Evolutionary conservation across 1,284 basidiomycete genomes (phyloP).

Genomic region (Rhodotorula sp.): DNA sequence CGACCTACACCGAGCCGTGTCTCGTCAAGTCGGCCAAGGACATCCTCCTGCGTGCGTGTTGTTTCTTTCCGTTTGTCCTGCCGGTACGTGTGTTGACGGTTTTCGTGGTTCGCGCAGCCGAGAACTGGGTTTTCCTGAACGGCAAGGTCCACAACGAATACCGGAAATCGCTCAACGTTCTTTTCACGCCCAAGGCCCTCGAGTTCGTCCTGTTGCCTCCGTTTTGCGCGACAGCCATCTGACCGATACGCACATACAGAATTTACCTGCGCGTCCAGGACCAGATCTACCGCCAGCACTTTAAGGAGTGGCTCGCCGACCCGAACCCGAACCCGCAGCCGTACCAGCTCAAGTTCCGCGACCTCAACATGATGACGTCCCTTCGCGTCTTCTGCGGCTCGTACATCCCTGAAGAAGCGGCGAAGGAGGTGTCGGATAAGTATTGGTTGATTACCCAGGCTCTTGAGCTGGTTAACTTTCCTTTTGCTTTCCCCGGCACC

Average conservation of each 20-base stretch:
- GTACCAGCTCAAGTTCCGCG: slow-evolving; percentile 85
- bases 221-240: background rate
- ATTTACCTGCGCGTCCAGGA: slow-evolving; percentile 89
- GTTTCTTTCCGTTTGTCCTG: background rate
- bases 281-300: slow-evolving; percentile 65
- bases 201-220: slow-evolving; percentile 62
- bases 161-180: slow-evolving; percentile 81
- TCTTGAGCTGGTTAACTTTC: slow-evolving; percentile 98
- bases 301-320: slow-evolving; percentile 46
- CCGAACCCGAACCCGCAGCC: slow-evolving; percentile 45
- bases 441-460: slow-evolving; percentile 90
- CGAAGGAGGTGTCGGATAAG: slow-evolving; percentile 79
- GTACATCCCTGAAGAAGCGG: slow-evolving; percentile 78
- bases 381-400: slow-evolving; percentile 90
- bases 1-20: slow-evolving; percentile 83
- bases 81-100: background rate
- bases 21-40: slow-evolving; percentile 90
- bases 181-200: slow-evolving; percentile 92
- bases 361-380: slow-evolving; percentile 97
- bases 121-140: slow-evolving; percentile 98
- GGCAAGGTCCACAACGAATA: slow-evolving; percentile 94
- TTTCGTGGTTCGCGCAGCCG: slow-evolving; percentile 50
- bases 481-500: slow-evolving; percentile 89
- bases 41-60: slow-evolving; percentile 60
- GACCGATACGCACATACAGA: slow-evolving; percentile 52